A percentile compares a stretch with the other conserved stretches of the same genome.
Evolutionary conservation across 805 yeast species (phyloP).

Genomic region (Hanseniaspora vineae): DNA sequence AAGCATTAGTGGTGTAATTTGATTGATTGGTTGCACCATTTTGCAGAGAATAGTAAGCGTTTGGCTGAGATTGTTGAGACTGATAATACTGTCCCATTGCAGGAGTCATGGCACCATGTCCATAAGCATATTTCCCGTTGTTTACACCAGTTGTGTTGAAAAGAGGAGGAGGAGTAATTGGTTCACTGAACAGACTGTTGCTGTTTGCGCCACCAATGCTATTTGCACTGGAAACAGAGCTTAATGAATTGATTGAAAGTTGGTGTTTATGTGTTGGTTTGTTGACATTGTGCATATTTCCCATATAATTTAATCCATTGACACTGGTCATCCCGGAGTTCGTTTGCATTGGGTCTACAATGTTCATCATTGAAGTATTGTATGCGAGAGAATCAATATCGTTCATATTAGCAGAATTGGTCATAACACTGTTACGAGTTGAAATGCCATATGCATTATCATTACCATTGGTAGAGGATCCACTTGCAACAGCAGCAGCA

Average conservation of each 20-base stretch:
- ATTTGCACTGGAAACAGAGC: background rate
- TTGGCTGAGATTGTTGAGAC: background rate
- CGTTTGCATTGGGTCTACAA: too few relatives aligned
- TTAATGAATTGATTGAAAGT: conserved; percentile 16
- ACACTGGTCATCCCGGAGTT: too few relatives aligned
- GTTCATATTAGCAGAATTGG: background rate
- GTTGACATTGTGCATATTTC: conserved; percentile 1
- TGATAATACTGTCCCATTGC: background rate
- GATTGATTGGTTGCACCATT: background rate
- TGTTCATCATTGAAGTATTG: background rate
- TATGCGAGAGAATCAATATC: background rate
- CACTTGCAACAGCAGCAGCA: too few relatives aligned
- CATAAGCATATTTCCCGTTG: too few relatives aligned
- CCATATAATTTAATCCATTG: too few relatives aligned
- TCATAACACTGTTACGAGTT: too few relatives aligned
- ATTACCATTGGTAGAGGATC: too few relatives aligned
- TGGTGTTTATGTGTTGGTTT: conserved; percentile 18
- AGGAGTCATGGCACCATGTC: background rate
- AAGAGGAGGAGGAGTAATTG: conserved; percentile 39
- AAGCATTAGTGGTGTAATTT: background rate
- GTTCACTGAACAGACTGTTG: conserved; percentile 31
- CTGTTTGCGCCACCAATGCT: conserved; percentile 13
- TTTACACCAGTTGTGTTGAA: background rate
- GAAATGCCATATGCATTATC: too few relatives aligned
- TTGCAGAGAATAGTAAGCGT: background rate